Evolutionary conservation across 2,329 filamentous ascomycete genomes (phyloP).

Genomic region (Ophiosphaerella narmari): DNA sequence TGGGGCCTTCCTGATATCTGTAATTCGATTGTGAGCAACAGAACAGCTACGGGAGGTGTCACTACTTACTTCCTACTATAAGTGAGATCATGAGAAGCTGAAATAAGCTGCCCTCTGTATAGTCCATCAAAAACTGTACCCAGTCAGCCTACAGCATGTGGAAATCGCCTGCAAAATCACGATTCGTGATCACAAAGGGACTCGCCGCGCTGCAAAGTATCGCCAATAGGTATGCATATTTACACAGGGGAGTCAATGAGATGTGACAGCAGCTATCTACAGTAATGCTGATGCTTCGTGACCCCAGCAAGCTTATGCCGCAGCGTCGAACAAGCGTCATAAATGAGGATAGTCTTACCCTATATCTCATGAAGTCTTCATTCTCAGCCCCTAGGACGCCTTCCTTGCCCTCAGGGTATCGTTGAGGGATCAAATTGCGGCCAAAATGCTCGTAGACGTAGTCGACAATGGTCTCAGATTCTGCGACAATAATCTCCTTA

Average conservation of each 20-base stretch:
- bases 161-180: neutral
- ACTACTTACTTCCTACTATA: slow-evolving; percentile 54
- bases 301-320: neutral
- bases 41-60: neutral
- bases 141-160: slow-evolving; percentile 2
- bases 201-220: neutral
- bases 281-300: neutral
- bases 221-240: too few relatives aligned
- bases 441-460: slow-evolving; percentile 76
- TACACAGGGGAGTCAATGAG: neutral
- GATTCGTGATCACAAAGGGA: neutral
- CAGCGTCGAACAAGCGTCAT: neutral
- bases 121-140: slow-evolving; percentile 67
- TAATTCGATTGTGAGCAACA: slow-evolving; percentile 1
- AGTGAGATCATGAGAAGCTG: slow-evolving; percentile 67
- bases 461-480: slow-evolving; percentile 80
- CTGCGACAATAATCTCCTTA: slow-evolving; percentile 70
- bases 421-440: slow-evolving; percentile 55
- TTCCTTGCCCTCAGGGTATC: slow-evolving; percentile 59
- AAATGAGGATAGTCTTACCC: slow-evolving; percentile 31
- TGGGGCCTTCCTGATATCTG: slow-evolving; percentile 53
- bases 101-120: slow-evolving; percentile 84
- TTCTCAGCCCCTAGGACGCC: slow-evolving; percentile 62
- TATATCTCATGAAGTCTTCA: slow-evolving; percentile 64
- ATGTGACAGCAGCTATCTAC: neutral